Conservation (phyloP, 257 asterid genomes). For the Parsonsia alboflavescens region DNA sequence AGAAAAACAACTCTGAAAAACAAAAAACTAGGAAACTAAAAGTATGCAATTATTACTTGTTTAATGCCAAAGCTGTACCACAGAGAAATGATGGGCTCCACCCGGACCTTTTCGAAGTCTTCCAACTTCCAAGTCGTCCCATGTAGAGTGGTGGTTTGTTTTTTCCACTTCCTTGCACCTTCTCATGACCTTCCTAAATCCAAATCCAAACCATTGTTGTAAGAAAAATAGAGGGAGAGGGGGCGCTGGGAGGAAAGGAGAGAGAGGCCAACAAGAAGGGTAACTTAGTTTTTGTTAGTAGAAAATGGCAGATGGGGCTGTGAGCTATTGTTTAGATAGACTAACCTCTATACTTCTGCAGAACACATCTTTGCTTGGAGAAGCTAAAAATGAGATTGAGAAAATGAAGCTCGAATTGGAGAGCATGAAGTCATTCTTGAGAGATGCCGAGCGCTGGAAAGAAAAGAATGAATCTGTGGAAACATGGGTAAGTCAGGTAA, state of each 20-base stretch:
- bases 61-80: background rate
- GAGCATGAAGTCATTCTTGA: slow-evolving; percentile 26
- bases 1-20: no score
- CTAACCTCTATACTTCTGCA: slow-evolving; percentile 14
- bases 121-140: background rate
- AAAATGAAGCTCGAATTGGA: slow-evolving; percentile 27
- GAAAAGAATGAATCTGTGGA: slow-evolving; percentile 23
- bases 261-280: background rate
- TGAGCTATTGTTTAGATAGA: slow-evolving; percentile 21
- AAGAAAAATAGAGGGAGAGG: background rate
- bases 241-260: background rate
- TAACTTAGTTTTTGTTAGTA: background rate
- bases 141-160: background rate
- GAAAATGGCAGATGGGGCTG: slow-evolving; percentile 30
- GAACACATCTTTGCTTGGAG: slow-evolving; percentile 18
- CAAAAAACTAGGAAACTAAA: no score
- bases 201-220: background rate
- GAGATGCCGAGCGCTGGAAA: slow-evolving; percentile 22
- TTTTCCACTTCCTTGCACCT: background rate
- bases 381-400: slow-evolving; percentile 22
- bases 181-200: background rate
- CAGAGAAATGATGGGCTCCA: background rate
- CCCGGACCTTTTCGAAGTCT: background rate
- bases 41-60: background rate
- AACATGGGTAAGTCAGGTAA: slow-evolving; percentile 28